phyloP scores from a whole-genome alignment of 768 basidiomycete genomes.

The Boletus patriciae region DNA sequence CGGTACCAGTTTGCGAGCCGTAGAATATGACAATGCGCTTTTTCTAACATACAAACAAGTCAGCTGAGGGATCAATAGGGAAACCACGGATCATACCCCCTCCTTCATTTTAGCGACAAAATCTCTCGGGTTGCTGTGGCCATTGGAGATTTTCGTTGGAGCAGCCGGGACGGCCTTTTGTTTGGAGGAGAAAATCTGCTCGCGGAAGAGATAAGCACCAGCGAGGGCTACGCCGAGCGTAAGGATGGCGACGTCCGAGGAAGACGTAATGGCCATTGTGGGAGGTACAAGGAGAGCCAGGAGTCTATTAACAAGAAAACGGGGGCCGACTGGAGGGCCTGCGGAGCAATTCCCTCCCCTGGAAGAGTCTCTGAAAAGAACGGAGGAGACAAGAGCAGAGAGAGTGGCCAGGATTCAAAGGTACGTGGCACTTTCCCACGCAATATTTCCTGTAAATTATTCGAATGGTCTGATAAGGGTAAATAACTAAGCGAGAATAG shows the following conservation, averaged over 20 bases:
- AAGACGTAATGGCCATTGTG: conserved; percentile 58
- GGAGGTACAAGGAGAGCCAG: conserved; percentile 9
- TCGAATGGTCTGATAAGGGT: neutral
- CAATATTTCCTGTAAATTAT: conserved; percentile 29
- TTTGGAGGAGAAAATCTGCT: conserved; percentile 71
- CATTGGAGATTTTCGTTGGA: conserved; percentile 52
- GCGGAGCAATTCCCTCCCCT: neutral
- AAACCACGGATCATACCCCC: conserved; percentile 55
- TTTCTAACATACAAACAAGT: conserved; percentile 55
- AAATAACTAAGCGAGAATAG: neutral
- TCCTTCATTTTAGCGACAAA: conserved; percentile 95
- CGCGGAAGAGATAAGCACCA: conserved; percentile 78
- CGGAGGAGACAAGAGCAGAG: conserved; percentile 17
- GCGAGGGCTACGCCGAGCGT: conserved; percentile 73
- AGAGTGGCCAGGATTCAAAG: conserved; percentile 22
- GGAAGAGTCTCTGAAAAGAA: conserved; percentile 2
- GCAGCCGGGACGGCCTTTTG: conserved; percentile 53
- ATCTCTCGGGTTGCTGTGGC: conserved; percentile 86
- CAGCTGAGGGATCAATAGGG: conserved; percentile 4
- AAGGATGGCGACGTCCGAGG: conserved; percentile 74
- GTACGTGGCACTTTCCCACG: conserved; percentile 43
- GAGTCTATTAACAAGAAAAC: neutral
- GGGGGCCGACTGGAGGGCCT: neutral
- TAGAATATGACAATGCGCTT: conserved; percentile 97
- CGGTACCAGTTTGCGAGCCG: conserved; percentile 97